A percentile compares a stretch with the other conserved stretches of the same genome.
Evolutionary conservation across 768 basidiomycete species (phyloP).

Genomic region (Tubosaeta sp.): DNA sequence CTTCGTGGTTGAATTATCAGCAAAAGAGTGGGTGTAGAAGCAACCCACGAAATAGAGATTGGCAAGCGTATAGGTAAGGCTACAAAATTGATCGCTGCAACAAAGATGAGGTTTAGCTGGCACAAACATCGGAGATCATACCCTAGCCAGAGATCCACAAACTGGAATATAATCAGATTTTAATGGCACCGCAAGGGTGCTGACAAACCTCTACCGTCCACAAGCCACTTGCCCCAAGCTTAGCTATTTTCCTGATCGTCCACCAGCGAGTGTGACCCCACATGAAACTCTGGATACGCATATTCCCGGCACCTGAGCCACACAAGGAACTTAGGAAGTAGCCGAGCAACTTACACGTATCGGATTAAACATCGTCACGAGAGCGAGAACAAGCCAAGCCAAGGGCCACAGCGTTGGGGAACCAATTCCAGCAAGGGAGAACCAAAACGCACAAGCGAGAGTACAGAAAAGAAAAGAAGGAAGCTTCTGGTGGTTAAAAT

Average conservation of each 20-base stretch:
- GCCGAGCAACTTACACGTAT: conserved; percentile 46
- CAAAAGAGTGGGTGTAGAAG: conserved; percentile 44
- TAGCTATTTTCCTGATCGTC: conserved; percentile 61
- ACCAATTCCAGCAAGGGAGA: conserved; percentile 71
- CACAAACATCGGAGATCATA: conserved; percentile 28
- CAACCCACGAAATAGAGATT: conserved; percentile 75
- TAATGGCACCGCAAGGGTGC: neutral
- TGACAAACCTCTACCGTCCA: conserved; percentile 65
- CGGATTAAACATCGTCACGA: conserved; percentile 68
- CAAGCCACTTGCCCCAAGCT: conserved; percentile 65
- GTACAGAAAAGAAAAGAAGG: conserved; percentile 76
- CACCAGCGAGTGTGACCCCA: conserved; percentile 56
- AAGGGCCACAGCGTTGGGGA: conserved; percentile 75
- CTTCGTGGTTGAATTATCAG: neutral
- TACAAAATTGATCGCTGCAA: conserved; percentile 76
- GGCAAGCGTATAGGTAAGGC: conserved; percentile 68
- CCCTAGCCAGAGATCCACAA: conserved; percentile 90
- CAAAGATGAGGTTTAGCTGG: conserved; percentile 4
- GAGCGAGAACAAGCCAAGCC: conserved; percentile 69
- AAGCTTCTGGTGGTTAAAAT: conserved; percentile 43
- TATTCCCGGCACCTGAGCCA: neutral
- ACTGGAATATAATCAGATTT: conserved; percentile 37
- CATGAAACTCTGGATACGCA: conserved; percentile 42
- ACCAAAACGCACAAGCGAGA: conserved; percentile 77
- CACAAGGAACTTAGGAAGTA: neutral